Base-by-base conservation (phyloP, 2,329 filamentous ascomycete genomes). In the Cladosporium cucumerinum region DNA sequence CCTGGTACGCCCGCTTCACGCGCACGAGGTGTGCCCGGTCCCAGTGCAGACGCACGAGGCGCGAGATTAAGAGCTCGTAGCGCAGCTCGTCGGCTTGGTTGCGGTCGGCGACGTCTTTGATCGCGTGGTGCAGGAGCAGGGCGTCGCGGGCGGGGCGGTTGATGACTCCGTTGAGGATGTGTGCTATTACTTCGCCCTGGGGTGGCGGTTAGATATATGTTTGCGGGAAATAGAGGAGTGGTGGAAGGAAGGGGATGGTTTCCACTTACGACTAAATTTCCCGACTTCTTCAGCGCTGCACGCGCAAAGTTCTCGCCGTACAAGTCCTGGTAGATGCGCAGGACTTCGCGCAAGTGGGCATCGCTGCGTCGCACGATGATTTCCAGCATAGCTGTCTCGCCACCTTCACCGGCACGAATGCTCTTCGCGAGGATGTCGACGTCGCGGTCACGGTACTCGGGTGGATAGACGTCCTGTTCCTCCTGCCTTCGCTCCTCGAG, bases 81-180 rank as follows among this genome's bases (percentile, higher is more conserved):
- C 94, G 87, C 68, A 93, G 82, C 61, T 85, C 72, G 68, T 76
- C 66, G 21, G 55, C 36, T n/a, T 58, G 30, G 54, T 74, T 69
- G 18, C 66, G 61, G 4, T 72, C 55, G 1, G 75, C 78, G 32
- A 83, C 78, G 23, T 88, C 89, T 62, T 75, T 74, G 69, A 98
- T 87, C 1, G 95, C 94, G 80, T 98, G 95, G 77, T 96, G 89
- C 1, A 99, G 83, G 2, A 98, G 87, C 43, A 97, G 85, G 3
- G 94, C 92, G 77, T 98, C 95, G 63, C 95, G 91, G 68, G 96
- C 92, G 6, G 95, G 93, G 66, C 91, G 91, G 80, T 98, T 98
- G 81, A 98, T 96, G 65, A 96, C 88, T 72, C 95, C 95, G 79
- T 98, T 97, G 73, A 99, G 89, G 71, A 98, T 92, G 78, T 98